Percentiles rank a stretch among this genome's conserved stretches.
Conservation (phyloP, 169 alveolate genomes). For the Cryptosporidium xiaoi region DNA sequence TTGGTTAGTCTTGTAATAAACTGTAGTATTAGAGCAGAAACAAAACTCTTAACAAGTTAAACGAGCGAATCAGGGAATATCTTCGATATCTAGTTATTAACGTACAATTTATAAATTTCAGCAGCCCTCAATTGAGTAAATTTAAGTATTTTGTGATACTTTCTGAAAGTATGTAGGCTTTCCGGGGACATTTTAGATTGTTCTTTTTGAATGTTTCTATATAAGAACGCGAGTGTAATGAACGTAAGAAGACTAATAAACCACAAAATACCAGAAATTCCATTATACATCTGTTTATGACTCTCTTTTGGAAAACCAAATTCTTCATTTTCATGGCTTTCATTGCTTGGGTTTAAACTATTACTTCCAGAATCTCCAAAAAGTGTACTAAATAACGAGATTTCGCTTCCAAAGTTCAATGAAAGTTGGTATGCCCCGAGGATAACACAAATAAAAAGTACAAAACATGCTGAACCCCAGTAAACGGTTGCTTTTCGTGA, state of each 20-base stretch:
- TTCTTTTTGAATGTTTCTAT: conserved; percentile 45
- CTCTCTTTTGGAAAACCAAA: no score
- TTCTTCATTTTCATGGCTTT: neutral
- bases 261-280: conserved; percentile 1
- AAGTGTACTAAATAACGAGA: no score
- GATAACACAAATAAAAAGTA: neutral
- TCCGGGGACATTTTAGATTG: neutral
- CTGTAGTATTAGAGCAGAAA: no score
- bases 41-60: no score
- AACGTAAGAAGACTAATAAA: conserved; percentile 1
- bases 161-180: conserved; percentile 12
- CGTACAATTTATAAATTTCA: conserved; percentile 8
- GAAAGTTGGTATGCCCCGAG: conserved; percentile 2
- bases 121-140: conserved; percentile 19
- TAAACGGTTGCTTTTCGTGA: conserved; percentile 3
- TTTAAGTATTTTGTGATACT: neutral
- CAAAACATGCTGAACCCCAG: neutral
- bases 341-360: neutral
- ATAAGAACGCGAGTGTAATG: neutral
- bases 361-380: no score
- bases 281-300: neutral
- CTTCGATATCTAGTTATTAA: neutral
- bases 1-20: no score
- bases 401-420: no score
- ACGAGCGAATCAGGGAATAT: no score